phyloP scores from a whole-genome alignment of 208 protist species.

The Leptomonas pyrrhocoris region DNA sequence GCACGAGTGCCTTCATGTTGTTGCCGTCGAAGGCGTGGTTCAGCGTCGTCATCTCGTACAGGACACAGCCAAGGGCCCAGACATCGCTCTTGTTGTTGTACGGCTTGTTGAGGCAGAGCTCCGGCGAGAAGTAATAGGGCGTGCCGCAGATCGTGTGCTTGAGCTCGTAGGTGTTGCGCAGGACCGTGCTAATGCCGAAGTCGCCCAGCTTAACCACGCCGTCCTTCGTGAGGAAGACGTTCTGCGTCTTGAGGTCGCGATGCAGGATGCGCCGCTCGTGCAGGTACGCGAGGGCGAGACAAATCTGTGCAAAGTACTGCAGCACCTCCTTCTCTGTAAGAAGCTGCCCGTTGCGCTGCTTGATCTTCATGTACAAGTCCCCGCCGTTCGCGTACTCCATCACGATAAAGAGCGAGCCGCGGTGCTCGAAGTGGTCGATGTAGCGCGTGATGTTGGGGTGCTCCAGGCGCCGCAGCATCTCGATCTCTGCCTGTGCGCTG shows the following conservation, averaged over 20 bases:
- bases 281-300: conserved; percentile 79
- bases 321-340: conserved; percentile 84
- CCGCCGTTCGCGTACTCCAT: conserved; percentile 95
- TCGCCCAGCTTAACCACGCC: conserved; percentile 91
- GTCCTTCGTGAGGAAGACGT: conserved; percentile 88
- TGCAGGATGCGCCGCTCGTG: conserved; percentile 90
- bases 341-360: conserved; percentile 63
- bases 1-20: conserved; percentile 90
- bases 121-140: conserved; percentile 96
- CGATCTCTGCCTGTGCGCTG: conserved; percentile 89
- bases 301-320: conserved; percentile 87
- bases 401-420: conserved; percentile 86
- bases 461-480: conserved; percentile 83
- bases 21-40: conserved; percentile 89
- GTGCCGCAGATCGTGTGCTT: conserved; percentile 94
- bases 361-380: conserved; percentile 87
- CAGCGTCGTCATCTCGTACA: conserved; percentile 92
- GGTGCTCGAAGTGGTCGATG: conserved; percentile 85
- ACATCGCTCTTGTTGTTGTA: conserved; percentile 96
- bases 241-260: conserved; percentile 92
- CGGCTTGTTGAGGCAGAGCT: conserved; percentile 93
- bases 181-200: conserved; percentile 92
- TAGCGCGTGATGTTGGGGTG: conserved; percentile 93
- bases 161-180: conserved; percentile 90
- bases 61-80: conserved; percentile 90